phyloP scores from a whole-genome alignment of 352 stramenopile genomes.

The Pythium plurisporium region DNA sequence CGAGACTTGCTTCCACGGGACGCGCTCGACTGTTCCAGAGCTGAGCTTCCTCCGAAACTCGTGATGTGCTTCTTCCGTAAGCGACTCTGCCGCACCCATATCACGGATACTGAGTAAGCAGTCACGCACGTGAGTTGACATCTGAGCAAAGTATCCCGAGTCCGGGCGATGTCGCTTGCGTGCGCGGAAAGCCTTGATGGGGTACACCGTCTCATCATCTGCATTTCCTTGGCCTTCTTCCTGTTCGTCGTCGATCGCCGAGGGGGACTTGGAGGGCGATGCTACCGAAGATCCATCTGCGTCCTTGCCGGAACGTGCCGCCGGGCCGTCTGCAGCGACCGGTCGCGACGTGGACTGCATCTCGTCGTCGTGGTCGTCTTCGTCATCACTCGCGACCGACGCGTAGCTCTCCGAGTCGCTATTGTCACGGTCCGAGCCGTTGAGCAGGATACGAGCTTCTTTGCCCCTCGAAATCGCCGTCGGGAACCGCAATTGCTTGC shows the following conservation, averaged over 20 bases:
- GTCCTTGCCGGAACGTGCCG: background rate
- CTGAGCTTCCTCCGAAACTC: slow-evolving; percentile 72
- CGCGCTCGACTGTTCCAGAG: slow-evolving; percentile 59
- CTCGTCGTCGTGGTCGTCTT: slow-evolving; percentile 43
- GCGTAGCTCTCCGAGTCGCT: slow-evolving; percentile 75
- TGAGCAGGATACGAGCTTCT: slow-evolving; percentile 44
- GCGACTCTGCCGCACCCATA: slow-evolving; percentile 34
- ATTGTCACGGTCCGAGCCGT: slow-evolving; percentile 24
- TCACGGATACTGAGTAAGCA: slow-evolving; percentile 79
- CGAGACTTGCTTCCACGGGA: slow-evolving; percentile 69
- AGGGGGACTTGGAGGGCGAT: background rate
- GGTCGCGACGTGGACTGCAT: background rate
- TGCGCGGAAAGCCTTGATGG: slow-evolving; percentile 68
- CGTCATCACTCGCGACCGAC: slow-evolving; percentile 63
- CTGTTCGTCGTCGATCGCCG: background rate
- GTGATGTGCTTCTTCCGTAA: slow-evolving; percentile 54
- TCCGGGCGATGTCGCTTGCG: slow-evolving; percentile 80
- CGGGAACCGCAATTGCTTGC: slow-evolving; percentile 79
- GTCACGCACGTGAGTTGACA: slow-evolving; percentile 82
- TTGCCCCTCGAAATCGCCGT: slow-evolving; percentile 68
- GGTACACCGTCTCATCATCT: slow-evolving; percentile 38
- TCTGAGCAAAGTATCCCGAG: slow-evolving; percentile 78
- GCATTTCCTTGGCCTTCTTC: background rate
- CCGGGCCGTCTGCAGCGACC: background rate
- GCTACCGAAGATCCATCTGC: background rate